phyloP scores from a whole-genome alignment of 1,139 yeast genomes.

The Pichia sp. region DNA sequence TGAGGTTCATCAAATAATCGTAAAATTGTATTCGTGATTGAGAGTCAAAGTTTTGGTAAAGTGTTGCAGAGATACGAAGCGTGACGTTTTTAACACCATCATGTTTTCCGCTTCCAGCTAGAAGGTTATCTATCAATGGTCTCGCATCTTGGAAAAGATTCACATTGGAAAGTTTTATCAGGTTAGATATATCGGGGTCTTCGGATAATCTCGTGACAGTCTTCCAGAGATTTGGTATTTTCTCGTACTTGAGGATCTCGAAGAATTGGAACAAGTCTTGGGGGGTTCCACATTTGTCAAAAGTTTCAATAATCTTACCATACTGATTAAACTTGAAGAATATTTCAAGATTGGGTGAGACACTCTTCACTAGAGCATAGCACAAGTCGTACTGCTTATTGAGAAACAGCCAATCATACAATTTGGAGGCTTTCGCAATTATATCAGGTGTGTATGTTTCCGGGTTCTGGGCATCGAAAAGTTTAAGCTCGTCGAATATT shows the following conservation, averaged over 20 bases:
- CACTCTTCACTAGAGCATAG: slow-evolving; percentile 7
- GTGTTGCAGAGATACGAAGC: slow-evolving; percentile 5
- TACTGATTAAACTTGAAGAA: slow-evolving; percentile 13
- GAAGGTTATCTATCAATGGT: slow-evolving; percentile 1
- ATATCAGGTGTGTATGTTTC: slow-evolving; percentile 12
- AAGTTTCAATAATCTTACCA: slow-evolving; percentile 8
- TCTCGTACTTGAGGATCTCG: slow-evolving; percentile 10
- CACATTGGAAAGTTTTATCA: slow-evolving; percentile 4
- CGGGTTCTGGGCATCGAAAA: slow-evolving; percentile 6
- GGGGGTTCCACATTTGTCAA: slow-evolving; percentile 14
- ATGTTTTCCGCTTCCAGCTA: not conserved
- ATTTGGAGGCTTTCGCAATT: slow-evolving; percentile 8
- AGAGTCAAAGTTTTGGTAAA: slow-evolving; percentile 9
- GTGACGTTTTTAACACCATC: slow-evolving; percentile 9
- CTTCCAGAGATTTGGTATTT: slow-evolving; percentile 12
- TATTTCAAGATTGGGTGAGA: slow-evolving; percentile 6
- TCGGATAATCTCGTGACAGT: slow-evolving; percentile 5
- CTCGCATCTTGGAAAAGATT: slow-evolving; percentile 4
- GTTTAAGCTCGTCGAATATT: slow-evolving; percentile 7
- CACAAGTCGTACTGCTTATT: slow-evolving; percentile 10
- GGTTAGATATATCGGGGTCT: slow-evolving; percentile 4
- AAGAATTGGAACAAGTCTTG: slow-evolving; percentile 12
- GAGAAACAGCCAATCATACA: slow-evolving; percentile 15
- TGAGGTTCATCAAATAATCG: slow-evolving; percentile 1
- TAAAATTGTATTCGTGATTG: slow-evolving; percentile 5